These are phyloP conservation scores for Saccharomyces paradoxus DNA, from an alignment of 805 yeast species.

Conservation along the genomic window DNA sequence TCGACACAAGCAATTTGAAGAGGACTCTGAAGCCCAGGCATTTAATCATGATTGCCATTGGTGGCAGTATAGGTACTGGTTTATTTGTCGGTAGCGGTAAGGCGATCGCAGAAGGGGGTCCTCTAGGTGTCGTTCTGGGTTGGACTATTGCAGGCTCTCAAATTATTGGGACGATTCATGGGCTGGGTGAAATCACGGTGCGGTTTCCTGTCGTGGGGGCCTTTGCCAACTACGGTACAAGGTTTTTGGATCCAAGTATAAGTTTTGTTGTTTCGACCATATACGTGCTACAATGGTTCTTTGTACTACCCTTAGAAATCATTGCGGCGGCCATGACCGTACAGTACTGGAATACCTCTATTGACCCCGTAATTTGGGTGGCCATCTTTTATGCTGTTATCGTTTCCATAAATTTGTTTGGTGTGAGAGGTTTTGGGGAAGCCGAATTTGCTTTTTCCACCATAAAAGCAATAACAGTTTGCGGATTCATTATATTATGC, in stretches of 20 bases:
- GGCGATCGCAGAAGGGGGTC: conserved; percentile 44
- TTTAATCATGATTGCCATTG: conserved; percentile 42
- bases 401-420: conserved; percentile 39
- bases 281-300: conserved; percentile 41
- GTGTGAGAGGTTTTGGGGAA: conserved; percentile 44
- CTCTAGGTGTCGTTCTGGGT: conserved; percentile 42
- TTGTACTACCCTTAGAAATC: conserved; percentile 40
- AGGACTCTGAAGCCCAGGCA: conserved; percentile 81
- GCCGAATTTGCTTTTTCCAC: conserved; percentile 41
- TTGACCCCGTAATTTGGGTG: conserved; percentile 39
- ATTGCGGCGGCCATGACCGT: conserved; percentile 44
- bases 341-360: conserved; percentile 36
- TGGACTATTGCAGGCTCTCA: conserved; percentile 43
- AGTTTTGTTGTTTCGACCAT: conserved; percentile 54
- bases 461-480: conserved; percentile 39
- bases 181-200: conserved; percentile 43
- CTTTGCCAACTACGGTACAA: conserved; percentile 37
- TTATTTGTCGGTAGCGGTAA: conserved; percentile 29
- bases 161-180: conserved; percentile 47
- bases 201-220: conserved; percentile 45
- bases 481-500: conserved; percentile 46
- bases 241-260: conserved; percentile 44
- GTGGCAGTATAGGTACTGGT: conserved; percentile 29
- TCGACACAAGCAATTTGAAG: conserved; percentile 45
- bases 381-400: conserved; percentile 38